Evolutionary conservation across 2,329 filamentous ascomycete species (phyloP).

Genomic region (Sarocladium kiliense): DNA sequence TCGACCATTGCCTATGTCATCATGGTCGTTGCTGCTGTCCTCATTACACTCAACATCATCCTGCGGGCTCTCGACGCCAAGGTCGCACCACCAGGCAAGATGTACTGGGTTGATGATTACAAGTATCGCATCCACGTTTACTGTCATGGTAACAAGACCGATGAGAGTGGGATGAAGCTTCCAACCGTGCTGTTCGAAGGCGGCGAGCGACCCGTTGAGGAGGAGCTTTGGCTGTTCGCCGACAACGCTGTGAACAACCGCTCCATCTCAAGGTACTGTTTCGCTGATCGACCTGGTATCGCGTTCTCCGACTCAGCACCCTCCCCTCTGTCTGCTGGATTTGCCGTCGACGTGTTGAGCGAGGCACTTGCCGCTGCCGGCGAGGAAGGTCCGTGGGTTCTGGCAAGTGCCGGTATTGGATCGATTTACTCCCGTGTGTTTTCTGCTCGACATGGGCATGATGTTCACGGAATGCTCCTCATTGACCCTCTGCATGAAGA

Average conservation of each 20-base stretch:
- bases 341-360: conserved; percentile 83
- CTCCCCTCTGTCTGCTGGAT: conserved; percentile 87
- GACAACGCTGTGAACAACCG: conserved; percentile 71
- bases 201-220: conserved; percentile 73
- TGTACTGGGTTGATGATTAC: conserved; percentile 74
- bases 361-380: conserved; percentile 77
- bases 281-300: conserved; percentile 87
- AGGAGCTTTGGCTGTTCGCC: conserved; percentile 75
- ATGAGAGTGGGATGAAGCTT: conserved; percentile 44
- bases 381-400: conserved; percentile 83
- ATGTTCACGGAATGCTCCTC: conserved; percentile 74
- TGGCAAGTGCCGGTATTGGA: conserved; percentile 81
- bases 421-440: conserved; percentile 90
- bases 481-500: conserved; percentile 90
- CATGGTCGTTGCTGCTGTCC: conserved; percentile 62
- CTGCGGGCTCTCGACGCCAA: conserved; percentile 76
- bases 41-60: conserved; percentile 75
- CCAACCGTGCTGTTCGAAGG: conserved; percentile 84
- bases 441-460: conserved; percentile 70
- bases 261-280: conserved; percentile 85
- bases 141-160: conserved; percentile 67
- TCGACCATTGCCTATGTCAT: conserved; percentile 67
- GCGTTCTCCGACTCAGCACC: conserved; percentile 88
- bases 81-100: conserved; percentile 65
- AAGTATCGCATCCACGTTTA: conserved; percentile 86